phyloP scores from a whole-genome alignment of 371 early-diverging fungal species.

The Haplosporangium sp. region DNA sequence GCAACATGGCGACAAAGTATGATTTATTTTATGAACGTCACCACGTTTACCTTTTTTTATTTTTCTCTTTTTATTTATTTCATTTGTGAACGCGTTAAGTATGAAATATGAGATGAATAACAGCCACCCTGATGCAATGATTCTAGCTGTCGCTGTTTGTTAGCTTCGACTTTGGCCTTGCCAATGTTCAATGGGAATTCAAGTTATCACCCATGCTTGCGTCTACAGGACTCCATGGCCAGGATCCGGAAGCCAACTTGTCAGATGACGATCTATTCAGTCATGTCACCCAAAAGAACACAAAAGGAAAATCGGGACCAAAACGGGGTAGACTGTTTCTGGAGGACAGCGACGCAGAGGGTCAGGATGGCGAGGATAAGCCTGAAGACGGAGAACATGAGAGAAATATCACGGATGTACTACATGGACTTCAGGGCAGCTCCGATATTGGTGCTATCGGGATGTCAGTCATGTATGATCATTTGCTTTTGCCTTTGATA shows the following conservation, averaged over 20 bases:
- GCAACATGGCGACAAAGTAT: constrained; percentile 6
- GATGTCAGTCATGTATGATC: constrained; percentile 34
- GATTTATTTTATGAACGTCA: not conserved
- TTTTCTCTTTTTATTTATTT: not conserved
- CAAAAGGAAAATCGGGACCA: not conserved
- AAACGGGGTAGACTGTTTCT: constrained; percentile 16
- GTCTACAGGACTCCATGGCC: not conserved
- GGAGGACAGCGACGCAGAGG: constrained; percentile 38
- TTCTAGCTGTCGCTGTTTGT: constrained; percentile 28
- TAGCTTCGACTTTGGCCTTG: constrained; percentile 36
- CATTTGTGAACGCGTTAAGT: not conserved
- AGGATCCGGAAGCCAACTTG: not conserved
- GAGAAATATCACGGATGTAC: too few species aligned
- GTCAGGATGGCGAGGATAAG: not conserved
- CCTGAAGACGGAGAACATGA: not conserved
- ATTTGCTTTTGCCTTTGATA: constrained; percentile 40
- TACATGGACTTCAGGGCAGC: too few species aligned
- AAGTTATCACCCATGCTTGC: constrained; percentile 30
- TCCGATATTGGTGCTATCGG: constrained; percentile 18
- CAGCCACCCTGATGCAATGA: not conserved
- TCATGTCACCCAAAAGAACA: not conserved
- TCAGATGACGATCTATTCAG: not conserved
- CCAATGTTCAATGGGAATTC: constrained; percentile 47
- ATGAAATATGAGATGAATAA: not conserved
- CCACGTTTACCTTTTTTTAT: not conserved